phyloP scores from a whole-genome alignment of 139 green algal genomes.

The Chlorella vulgaris region DNA sequence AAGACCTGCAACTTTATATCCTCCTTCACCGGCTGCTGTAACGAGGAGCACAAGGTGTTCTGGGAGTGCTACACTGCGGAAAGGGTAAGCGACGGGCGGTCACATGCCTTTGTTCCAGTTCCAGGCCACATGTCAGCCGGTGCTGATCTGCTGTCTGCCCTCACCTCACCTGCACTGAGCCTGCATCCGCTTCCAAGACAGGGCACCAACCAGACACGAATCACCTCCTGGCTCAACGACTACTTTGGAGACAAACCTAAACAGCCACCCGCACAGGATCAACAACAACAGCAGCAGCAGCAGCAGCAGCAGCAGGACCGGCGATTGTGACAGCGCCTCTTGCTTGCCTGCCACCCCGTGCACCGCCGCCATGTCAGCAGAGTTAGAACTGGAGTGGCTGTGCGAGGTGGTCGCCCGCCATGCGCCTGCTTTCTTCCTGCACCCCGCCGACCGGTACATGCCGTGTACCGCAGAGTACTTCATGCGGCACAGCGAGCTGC shows the following conservation, averaged over 20 bases:
- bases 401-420: neutral
- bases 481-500: conserved; percentile 38
- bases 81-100: neutral
- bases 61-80: conserved; percentile 43
- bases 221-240: conserved; percentile 31
- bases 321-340: neutral
- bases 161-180: neutral
- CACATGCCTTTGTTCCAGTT: neutral
- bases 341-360: neutral
- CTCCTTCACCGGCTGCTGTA: conserved; percentile 40
- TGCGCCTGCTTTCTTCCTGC: conserved; percentile 36
- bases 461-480: conserved; percentile 52
- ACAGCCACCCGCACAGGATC: neutral
- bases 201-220: conserved; percentile 35
- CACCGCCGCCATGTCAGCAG: neutral
- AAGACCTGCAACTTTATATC: conserved; percentile 20
- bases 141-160: neutral
- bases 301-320: neutral
- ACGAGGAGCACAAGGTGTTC: conserved; percentile 35
- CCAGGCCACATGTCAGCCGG: neutral
- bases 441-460: conserved; percentile 44
- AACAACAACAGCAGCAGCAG: neutral
- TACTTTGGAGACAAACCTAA: neutral
- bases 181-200: neutral
- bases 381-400: conserved; percentile 17